A percentile compares a stretch with the other conserved stretches of the same genome.
Conservation (phyloP, 177 flowering plant species). For the Telopea speciosissima region DNA sequence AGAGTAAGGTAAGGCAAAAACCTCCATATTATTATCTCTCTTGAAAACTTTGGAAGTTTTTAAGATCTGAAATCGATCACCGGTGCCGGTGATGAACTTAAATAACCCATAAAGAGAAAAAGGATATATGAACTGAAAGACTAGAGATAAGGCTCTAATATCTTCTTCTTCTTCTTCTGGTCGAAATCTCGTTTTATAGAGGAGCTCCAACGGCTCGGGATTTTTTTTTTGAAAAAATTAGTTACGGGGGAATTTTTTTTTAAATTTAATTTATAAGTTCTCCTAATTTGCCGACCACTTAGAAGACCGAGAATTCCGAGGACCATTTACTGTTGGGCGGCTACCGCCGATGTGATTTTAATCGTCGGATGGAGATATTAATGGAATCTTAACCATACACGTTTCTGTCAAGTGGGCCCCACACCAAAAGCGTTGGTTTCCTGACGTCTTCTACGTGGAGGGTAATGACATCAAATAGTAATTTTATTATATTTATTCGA, state of each 20-base stretch:
- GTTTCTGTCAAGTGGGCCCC: too few relatives aligned
- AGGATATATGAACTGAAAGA: neutral
- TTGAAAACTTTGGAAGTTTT: neutral
- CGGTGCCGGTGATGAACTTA: neutral
- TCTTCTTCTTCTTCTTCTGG: neutral
- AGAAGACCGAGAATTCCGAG: neutral
- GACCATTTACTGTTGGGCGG: constrained; percentile 41
- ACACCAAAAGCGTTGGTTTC: too few relatives aligned
- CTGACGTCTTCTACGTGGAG: too few relatives aligned
- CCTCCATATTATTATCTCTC: constrained; percentile 17
- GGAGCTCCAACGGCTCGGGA: constrained; percentile 26
- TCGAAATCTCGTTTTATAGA: constrained; percentile 21
- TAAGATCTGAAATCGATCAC: neutral
- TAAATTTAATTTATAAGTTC: constrained; percentile 10
- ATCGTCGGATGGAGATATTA: constrained; percentile 39
- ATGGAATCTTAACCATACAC: constrained; percentile 22
- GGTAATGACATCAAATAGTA: too few relatives aligned
- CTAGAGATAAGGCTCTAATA: neutral
- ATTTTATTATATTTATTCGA: too few relatives aligned
- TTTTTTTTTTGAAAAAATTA: neutral
- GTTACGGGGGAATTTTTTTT: neutral
- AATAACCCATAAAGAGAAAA: neutral
- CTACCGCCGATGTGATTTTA: constrained; percentile 40
- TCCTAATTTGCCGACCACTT: constrained; percentile 37
- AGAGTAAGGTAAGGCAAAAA: constrained; percentile 12